These are phyloP conservation scores for Ceratobasidium theobromae DNA, from an alignment of 1,284 basidiomycete species.

Conservation along the genomic window DNA sequence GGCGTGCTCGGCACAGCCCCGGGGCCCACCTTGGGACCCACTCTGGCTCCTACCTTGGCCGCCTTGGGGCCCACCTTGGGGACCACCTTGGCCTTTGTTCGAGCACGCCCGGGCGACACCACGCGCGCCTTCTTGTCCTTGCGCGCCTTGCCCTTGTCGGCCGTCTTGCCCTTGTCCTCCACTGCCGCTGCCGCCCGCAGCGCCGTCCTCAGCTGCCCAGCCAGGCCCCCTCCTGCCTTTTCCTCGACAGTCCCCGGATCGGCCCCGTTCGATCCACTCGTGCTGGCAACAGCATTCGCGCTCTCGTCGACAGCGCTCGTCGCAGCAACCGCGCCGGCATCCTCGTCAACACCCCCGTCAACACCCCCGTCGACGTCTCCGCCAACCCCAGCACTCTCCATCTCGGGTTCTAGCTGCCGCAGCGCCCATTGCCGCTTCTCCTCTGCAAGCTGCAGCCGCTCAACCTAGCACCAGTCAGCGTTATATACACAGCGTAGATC, in stretches of 20 bases:
- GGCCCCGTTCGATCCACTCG: too few species aligned
- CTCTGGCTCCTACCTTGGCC: background rate
- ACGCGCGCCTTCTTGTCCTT: background rate
- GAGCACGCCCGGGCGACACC: too few species aligned
- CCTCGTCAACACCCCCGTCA: too few species aligned
- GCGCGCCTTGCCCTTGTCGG: background rate
- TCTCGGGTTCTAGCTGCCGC: conserved; percentile 49
- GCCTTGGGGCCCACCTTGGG: background rate
- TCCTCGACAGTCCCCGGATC: background rate
- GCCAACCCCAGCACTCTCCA: background rate
- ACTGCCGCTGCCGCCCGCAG: background rate
- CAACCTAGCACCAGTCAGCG: conserved; percentile 49
- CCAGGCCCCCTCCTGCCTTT: background rate
- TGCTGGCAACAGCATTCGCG: too few species aligned
- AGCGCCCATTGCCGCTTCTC: conserved; percentile 68
- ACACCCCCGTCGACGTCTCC: too few species aligned
- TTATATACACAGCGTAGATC: background rate
- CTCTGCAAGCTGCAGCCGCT: conserved; percentile 61
- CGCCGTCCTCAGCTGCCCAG: background rate
- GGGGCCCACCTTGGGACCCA: background rate
- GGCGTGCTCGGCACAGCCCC: background rate
- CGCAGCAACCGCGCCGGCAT: too few species aligned
- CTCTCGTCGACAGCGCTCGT: too few species aligned
- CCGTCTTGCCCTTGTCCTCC: background rate
- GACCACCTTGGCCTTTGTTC: too few species aligned